These are phyloP conservation scores for Cystobasidium pallidum DNA, from an alignment of 1,284 basidiomycete species.

Conservation along the genomic window DNA sequence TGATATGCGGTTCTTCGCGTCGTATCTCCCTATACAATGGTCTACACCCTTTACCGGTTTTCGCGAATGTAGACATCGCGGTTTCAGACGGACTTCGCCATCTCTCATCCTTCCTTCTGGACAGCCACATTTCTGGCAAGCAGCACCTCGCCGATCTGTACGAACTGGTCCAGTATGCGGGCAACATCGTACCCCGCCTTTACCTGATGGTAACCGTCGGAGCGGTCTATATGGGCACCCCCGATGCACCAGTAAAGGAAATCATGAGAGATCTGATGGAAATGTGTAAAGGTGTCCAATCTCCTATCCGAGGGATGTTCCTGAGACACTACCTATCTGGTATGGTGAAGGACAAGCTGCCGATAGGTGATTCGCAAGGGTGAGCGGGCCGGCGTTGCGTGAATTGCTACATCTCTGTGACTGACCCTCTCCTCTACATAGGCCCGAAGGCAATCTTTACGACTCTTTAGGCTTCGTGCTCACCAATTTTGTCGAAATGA, in stretches of 20 bases:
- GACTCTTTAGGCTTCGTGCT: constrained; percentile 92
- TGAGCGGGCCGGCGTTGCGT: constrained; percentile 58
- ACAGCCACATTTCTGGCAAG: constrained; percentile 81
- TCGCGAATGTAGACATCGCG: constrained; percentile 75
- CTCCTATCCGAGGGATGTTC: constrained; percentile 89
- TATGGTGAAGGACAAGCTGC: constrained; percentile 90
- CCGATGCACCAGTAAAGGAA: constrained; percentile 92
- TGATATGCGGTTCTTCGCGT: constrained; percentile 28
- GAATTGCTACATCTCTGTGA: neutral
- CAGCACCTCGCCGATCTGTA: constrained; percentile 96
- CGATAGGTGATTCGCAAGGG: constrained; percentile 79
- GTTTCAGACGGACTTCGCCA: constrained; percentile 92
- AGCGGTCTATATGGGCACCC: constrained; percentile 94
- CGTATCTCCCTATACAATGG: neutral
- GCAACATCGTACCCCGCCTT: constrained; percentile 71
- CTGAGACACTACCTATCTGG: constrained; percentile 91
- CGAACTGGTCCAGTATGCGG: constrained; percentile 94
- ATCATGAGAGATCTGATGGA: constrained; percentile 99
- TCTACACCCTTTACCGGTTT: neutral
- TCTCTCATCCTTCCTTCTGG: constrained; percentile 79
- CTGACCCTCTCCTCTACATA: constrained; percentile 54
- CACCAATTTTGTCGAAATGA: constrained; percentile 98
- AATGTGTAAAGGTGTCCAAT: constrained; percentile 92
- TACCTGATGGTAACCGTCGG: constrained; percentile 99
- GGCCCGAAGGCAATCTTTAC: constrained; percentile 81